Percentiles rank a stretch among this genome's conserved stretches.
phyloP scores from a whole-genome alignment of 176 grass and related monocot species.

The Carex myosuroides region DNA sequence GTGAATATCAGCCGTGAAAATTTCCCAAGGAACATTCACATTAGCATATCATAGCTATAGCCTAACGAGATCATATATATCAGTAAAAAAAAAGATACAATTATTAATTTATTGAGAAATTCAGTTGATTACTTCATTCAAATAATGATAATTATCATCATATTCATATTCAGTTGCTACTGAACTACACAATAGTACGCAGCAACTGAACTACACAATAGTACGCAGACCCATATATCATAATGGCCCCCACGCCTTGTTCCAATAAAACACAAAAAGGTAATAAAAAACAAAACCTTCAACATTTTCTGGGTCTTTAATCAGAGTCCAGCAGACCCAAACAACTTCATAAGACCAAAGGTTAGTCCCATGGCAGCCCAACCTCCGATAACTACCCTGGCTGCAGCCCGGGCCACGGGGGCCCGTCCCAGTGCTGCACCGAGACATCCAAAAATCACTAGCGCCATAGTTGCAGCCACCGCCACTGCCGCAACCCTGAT shows the following conservation, averaged over 20 bases:
- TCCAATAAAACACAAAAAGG: neutral
- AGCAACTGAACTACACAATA: neutral
- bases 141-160: neutral
- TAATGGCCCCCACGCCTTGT: neutral
- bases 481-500: constrained; percentile 36
- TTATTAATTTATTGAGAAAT: neutral
- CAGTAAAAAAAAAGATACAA: too few relatives aligned
- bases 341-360: constrained; percentile 55
- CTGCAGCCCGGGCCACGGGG: constrained; percentile 15
- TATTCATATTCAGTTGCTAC: neutral
- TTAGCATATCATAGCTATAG: too few relatives aligned
- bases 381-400: constrained; percentile 44
- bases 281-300: neutral
- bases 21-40: too few relatives aligned
- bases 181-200: too few relatives aligned
- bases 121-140: constrained; percentile 2
- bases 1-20: too few relatives aligned
- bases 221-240: neutral
- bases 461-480: constrained; percentile 19
- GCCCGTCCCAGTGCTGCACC: constrained; percentile 33
- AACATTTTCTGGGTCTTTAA: neutral
- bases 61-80: too few relatives aligned
- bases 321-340: constrained; percentile 26
- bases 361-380: constrained; percentile 55
- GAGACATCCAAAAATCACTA: constrained; percentile 37